Conservation (phyloP, 805 yeast genomes). For the Yarrowia sp. region DNA sequence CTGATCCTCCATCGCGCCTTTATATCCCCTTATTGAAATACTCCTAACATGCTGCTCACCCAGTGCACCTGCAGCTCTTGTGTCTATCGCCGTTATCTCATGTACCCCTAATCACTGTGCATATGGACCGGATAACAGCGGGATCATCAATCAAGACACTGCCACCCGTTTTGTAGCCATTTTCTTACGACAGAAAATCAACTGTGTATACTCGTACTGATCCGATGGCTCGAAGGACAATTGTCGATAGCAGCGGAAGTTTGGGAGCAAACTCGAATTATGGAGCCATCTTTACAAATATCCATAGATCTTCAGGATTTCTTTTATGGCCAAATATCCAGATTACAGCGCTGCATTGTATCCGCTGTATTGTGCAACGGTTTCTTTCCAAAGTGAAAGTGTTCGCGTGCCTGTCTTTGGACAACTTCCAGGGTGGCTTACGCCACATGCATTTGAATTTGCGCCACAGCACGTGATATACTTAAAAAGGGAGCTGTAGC, state of each 20-base stretch:
- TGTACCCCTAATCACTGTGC: constrained; percentile 9
- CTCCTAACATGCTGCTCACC: not conserved
- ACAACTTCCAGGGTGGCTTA: not conserved
- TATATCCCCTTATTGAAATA: no score
- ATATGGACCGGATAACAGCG: not conserved
- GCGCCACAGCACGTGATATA: constrained; percentile 37
- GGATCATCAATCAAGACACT: not conserved
- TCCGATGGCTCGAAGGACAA: not conserved
- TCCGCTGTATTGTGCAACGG: not conserved
- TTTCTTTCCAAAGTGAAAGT: not conserved
- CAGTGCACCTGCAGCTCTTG: constrained; percentile 4
- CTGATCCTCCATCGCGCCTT: not conserved
- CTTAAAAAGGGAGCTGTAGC: no score
- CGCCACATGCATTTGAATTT: constrained; percentile 29
- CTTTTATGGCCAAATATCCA: no score
- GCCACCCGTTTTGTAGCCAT: not conserved
- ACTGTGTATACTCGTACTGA: not conserved
- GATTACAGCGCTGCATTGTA: not conserved
- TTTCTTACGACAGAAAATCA: not conserved
- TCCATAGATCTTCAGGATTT: no score
- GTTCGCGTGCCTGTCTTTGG: not conserved
- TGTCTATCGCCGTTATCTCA: constrained; percentile 32
- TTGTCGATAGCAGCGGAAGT: not conserved
- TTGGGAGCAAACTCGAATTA: not conserved
- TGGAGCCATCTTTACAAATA: no score